A percentile compares a stretch with the other conserved stretches of the same genome.
phyloP scores from a whole-genome alignment of 1,284 basidiomycete genomes.

The Vanrija pseudolonga region DNA sequence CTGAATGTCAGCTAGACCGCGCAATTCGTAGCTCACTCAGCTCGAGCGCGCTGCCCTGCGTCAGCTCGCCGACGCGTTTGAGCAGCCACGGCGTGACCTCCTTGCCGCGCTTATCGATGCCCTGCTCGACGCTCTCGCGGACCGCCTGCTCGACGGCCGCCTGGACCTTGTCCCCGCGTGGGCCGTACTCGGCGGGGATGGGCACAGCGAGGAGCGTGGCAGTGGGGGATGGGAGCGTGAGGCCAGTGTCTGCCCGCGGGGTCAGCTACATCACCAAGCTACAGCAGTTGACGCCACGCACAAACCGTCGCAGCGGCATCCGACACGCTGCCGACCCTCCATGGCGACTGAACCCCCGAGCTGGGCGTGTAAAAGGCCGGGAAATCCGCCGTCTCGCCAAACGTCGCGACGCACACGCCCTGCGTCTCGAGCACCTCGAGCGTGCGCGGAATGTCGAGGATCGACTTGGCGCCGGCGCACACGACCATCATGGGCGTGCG shows the following conservation, averaged over 20 bases:
- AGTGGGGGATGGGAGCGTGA: conserved; percentile 41
- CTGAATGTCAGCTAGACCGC: conserved; percentile 47
- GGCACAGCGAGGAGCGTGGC: conserved; percentile 78
- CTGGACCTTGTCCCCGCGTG: conserved; percentile 68
- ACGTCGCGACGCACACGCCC: conserved; percentile 86
- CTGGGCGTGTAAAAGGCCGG: conserved; percentile 84
- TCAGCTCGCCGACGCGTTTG: conserved; percentile 76
- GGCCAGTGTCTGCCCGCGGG: conserved; percentile 36
- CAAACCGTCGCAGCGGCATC: conserved; percentile 23
- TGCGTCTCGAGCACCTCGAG: conserved; percentile 96
- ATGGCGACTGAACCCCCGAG: conserved; percentile 60
- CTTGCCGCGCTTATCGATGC: conserved; percentile 78
- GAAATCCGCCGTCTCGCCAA: conserved; percentile 71
- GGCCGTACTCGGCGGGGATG: conserved; percentile 74
- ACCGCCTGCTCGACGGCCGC: conserved; percentile 80
- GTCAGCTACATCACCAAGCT: background rate
- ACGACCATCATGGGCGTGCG: conserved; percentile 79
- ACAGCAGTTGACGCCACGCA: conserved; percentile 2
- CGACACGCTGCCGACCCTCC: conserved; percentile 6
- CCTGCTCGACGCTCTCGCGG: conserved; percentile 73
- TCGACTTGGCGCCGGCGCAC: conserved; percentile 92
- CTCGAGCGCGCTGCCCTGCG: conserved; percentile 66
- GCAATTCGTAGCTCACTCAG: conserved; percentile 56
- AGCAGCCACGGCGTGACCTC: conserved; percentile 95
- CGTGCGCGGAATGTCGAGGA: conserved; percentile 87